A percentile compares a stretch with the other conserved stretches of the same genome.
Evolutionary conservation across 2,329 filamentous ascomycete genomes (phyloP).

Genomic region (Ascochyta lentis): DNA sequence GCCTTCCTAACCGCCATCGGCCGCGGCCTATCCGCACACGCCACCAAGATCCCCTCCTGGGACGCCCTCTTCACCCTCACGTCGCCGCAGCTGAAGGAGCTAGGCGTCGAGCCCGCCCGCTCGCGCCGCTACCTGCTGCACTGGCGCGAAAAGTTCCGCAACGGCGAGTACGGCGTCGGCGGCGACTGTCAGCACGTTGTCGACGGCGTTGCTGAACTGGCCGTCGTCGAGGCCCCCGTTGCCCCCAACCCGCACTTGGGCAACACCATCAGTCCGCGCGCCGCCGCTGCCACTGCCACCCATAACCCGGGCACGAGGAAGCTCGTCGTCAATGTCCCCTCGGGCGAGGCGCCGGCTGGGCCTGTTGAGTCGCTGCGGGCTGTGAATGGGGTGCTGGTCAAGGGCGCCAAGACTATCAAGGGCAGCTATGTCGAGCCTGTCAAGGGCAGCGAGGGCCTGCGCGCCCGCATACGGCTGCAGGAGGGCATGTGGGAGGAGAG

Average conservation of each 20-base stretch:
- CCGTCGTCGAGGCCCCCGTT: constrained; percentile 63
- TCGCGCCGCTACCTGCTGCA: constrained; percentile 82
- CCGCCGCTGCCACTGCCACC: constrained; percentile 57
- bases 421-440: constrained; percentile 77
- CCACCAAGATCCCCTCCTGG: constrained; percentile 88
- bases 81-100: constrained; percentile 75
- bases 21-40: constrained; percentile 80
- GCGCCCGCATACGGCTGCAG: constrained; percentile 71
- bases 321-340: constrained; percentile 66
- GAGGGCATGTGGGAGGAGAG: constrained; percentile 95
- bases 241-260: constrained; percentile 36
- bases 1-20: constrained; percentile 94
- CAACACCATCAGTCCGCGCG: constrained; percentile 34
- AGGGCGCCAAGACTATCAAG: constrained; percentile 71
- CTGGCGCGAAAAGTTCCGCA: constrained; percentile 85
- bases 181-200: constrained; percentile 78
- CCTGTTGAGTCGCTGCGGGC: constrained; percentile 56
- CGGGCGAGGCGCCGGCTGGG: constrained; percentile 41
- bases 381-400: constrained; percentile 71
- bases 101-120: constrained; percentile 86
- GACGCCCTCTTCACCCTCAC: constrained; percentile 84
- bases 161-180: constrained; percentile 78
- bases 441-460: constrained; percentile 64
- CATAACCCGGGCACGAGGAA: constrained; percentile 62
- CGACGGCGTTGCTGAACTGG: constrained; percentile 64